Evolutionary conservation across 768 basidiomycete species (phyloP), one percentile per base, ranked within the genome.

Genomic region (Lentinus tigrinus): DNA sequence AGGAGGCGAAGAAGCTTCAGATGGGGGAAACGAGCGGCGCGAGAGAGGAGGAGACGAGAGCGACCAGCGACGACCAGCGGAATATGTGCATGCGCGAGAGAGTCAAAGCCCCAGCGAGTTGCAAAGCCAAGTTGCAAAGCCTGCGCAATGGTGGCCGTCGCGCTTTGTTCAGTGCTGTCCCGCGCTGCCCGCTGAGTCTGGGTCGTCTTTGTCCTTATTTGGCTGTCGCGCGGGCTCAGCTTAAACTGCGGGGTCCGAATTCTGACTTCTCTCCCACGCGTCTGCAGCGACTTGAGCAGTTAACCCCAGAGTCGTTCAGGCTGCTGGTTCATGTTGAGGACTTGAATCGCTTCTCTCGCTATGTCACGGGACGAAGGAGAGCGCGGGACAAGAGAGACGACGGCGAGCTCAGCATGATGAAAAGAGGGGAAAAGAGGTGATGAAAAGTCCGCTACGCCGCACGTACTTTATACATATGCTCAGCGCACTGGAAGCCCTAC

Each of bases 31-130:
- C 55, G 54, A 67, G 58, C 39, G 64, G 56, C 67, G 57, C 69
- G 64, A 73, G 71, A 58, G 66, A 65, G 65, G 26, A 39, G n/a
- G 51, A 36, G 16, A 39, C n/a, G 26, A 55, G 23, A 55, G 56
- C 54, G 55, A 53, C 55, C 52, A 61, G 56, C 52, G 60, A 47
- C 40, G 38, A 38, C 44, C n/a, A 44, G 23, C 14, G 51, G n/a
- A 36, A 39, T 24, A 43, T 49, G 47, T 42, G 52, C 58, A 61
- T 46, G 48, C 43, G 50, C 38, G 47, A 39, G 48, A 27, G 24
- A 58, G 24, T 31, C 53, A 60, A 60, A 50, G 48, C 19, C 37
- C 49, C 42, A 53, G 36, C 48, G 14, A 36, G 27, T 34, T 17
- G 28, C 47, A 28, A 48, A 48, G 47, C 47, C 31, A 28, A 48